Evolutionary conservation across 2,329 filamentous ascomycete genomes (phyloP).

Genomic region (Alternaria ethzedia): DNA sequence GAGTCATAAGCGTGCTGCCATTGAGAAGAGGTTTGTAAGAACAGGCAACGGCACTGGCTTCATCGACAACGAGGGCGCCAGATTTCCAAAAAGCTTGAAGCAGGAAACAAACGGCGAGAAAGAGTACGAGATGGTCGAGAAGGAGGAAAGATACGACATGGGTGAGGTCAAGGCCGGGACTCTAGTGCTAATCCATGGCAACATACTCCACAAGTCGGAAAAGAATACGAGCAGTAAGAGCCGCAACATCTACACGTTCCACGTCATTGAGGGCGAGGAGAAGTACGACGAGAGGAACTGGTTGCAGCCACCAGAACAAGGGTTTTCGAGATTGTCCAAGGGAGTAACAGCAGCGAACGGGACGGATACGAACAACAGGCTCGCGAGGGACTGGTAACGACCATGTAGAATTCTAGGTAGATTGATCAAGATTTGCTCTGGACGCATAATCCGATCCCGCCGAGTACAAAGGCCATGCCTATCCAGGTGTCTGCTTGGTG

Average conservation of each 20-base stretch:
- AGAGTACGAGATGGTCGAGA: constrained; percentile 34
- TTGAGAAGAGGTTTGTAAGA: constrained; percentile 78
- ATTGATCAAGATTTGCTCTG: constrained; percentile 56
- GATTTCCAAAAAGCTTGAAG: constrained; percentile 61
- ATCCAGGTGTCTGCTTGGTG: constrained; percentile 72
- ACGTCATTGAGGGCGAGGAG: constrained; percentile 85
- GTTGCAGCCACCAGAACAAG: constrained; percentile 82
- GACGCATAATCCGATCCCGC: constrained; percentile 84
- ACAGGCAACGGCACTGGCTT: constrained; percentile 56
- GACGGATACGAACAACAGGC: constrained; percentile 4
- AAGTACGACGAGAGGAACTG: constrained; percentile 88
- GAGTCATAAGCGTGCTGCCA: constrained; percentile 75
- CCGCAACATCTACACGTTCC: constrained; percentile 95
- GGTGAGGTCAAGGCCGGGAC: constrained; percentile 91
- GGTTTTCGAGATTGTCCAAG: constrained; percentile 73
- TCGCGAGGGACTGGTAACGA: constrained; percentile 24
- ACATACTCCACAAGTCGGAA: constrained; percentile 94
- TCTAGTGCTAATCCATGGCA: constrained; percentile 93
- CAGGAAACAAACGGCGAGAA: constrained; percentile 51
- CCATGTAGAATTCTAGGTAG: neutral
- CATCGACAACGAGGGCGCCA: constrained; percentile 68
- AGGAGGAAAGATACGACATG: constrained; percentile 69
- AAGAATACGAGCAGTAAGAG: constrained; percentile 86
- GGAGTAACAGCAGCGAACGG: constrained; percentile 1
- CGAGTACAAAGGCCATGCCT: constrained; percentile 79